Base-by-base conservation (phyloP, 2,329 filamentous ascomycete genomes). In the Clonostachys solani region DNA sequence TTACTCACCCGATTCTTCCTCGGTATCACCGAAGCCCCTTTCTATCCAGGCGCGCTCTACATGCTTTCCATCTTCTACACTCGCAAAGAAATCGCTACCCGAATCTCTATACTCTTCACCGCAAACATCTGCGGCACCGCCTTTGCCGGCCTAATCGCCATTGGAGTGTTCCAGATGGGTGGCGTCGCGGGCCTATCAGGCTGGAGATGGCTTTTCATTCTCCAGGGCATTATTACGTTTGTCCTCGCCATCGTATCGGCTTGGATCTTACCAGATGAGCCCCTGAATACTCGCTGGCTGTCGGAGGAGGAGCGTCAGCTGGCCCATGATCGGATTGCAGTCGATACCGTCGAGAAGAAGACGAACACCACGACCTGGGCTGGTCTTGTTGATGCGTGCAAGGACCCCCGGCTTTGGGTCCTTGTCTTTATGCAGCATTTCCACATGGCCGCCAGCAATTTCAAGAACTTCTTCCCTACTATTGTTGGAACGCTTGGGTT, bases 401-500 rank as follows among this genome's bases (percentile, higher is more conserved):
- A 55, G 12, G 71, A 74, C 47, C 36, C 15, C 15, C 36, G 36
- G 15, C 36, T 73, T 3, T 75, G 70, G 63, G 53, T 77, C 3
- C 68, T 75, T 44, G 65, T 64, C 4, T 58, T 72, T 41, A 75
- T 75, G 71, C 69, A 73, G 48, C 73, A 75, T 48, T 67, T 70
- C 53, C 71, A 75, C 54, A 57, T 74, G 33, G 68, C 66, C 5
- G 71, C 72, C 16, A 70, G 71, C 40, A 61, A 60, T 2, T 70
- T 70, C 55, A 67, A 48, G 47, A 48, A 48, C 37, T 48, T 48
- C 43, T 48, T 48, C 43, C 47, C 47, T 6, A 48, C 47, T 15
- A 43, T 38, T n/a, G 43, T 48, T 12, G 15, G 50, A 12, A 50
- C 54, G 12, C 66, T 78, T 1, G 70, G 71, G 1, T 76, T 75